phyloP scores from a whole-genome alignment of 805 yeast genomes.

The Ogataea henricii region DNA sequence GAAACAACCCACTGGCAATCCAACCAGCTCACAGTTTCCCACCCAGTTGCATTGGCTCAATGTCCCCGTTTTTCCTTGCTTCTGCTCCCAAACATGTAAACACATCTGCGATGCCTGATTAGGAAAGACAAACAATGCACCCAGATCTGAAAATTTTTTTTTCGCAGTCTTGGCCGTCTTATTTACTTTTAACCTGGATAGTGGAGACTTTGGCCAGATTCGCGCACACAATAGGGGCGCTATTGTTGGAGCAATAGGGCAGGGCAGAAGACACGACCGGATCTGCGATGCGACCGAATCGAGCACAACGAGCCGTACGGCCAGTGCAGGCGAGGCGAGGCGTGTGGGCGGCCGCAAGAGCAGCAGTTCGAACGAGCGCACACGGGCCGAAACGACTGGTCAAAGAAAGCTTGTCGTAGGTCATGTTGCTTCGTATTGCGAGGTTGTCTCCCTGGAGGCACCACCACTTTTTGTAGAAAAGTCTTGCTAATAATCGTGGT shows the following conservation, averaged over 20 bases:
- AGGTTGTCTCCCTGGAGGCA: too few species aligned
- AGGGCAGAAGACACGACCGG: not conserved
- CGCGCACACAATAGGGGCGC: not conserved
- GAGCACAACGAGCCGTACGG: not conserved
- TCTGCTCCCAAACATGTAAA: slow-evolving; percentile 4
- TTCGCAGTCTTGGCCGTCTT: not conserved
- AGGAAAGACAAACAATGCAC: slow-evolving; percentile 6
- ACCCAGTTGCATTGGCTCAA: not conserved
- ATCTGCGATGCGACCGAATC: not conserved
- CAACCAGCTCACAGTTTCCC: not conserved
- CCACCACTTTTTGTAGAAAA: too few species aligned
- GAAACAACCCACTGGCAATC: not conserved
- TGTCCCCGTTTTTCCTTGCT: not conserved
- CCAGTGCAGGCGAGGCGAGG: too few species aligned
- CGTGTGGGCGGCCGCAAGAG: too few species aligned
- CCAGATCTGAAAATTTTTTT: slow-evolving; percentile 7
- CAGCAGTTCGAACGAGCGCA: too few species aligned
- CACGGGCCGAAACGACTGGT: too few species aligned
- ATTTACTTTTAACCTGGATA: slow-evolving; percentile 6
- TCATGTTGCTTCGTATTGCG: too few species aligned
- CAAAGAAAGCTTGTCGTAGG: too few species aligned
- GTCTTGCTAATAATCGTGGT: too few species aligned
- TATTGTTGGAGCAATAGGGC: not conserved
- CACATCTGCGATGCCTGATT: slow-evolving; percentile 1
- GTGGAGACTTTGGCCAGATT: slow-evolving; percentile 1